Evolutionary conservation across 2,329 filamentous ascomycete genomes (phyloP).

Genomic region (Verticillium tricorpus): DNA sequence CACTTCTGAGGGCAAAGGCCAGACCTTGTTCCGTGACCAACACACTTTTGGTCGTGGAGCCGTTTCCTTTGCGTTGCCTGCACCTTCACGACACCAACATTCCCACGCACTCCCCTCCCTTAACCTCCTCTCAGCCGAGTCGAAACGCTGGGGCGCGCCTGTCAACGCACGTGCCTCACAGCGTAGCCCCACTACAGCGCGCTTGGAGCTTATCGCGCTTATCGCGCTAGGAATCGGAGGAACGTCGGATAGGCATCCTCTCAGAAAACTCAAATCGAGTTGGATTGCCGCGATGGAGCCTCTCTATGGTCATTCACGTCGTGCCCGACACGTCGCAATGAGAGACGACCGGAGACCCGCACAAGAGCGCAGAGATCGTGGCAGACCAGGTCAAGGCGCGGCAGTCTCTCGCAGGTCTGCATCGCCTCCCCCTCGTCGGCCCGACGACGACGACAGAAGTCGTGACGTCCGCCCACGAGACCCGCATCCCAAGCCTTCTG

Average conservation of each 20-base stretch:
- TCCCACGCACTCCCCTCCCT: neutral
- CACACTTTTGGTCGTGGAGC: neutral
- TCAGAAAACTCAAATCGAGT: conserved; percentile 15
- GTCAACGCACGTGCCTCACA: neutral
- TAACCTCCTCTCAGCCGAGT: neutral
- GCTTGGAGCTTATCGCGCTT: neutral
- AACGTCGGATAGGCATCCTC: conserved; percentile 12
- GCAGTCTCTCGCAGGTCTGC: conserved; percentile 26
- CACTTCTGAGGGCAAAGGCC: neutral
- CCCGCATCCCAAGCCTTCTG: conserved; percentile 9
- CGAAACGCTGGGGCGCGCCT: neutral
- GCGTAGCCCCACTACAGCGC: neutral
- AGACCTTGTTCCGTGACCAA: neutral
- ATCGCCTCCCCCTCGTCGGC: conserved; percentile 20
- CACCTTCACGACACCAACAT: neutral
- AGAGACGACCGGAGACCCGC: conserved; percentile 35
- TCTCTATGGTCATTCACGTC: conserved; percentile 7
- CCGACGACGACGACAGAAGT: conserved; percentile 20
- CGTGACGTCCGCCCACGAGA: conserved; percentile 10
- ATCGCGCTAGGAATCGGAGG: conserved; percentile 12
- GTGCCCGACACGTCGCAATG: conserved; percentile 32
- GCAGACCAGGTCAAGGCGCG: conserved; percentile 32
- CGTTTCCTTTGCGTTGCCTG: neutral
- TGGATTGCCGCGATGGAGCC: conserved; percentile 9
- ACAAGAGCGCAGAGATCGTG: conserved; percentile 35